These are phyloP conservation scores for Berkeleyomyces rouxiae DNA, from an alignment of 2,329 filamentous ascomycete species.

Conservation along the genomic window DNA sequence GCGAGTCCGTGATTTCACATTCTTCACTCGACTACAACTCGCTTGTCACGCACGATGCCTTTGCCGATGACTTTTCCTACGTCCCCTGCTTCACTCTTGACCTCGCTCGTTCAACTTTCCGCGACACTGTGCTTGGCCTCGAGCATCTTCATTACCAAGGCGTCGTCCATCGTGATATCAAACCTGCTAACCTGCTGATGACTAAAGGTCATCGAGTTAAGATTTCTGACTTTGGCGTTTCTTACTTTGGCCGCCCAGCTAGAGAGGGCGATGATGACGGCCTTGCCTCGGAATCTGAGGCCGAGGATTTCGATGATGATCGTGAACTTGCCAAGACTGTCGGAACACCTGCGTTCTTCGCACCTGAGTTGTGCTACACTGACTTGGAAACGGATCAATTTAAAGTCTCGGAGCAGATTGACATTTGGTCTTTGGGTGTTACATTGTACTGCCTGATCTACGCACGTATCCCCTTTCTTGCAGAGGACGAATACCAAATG, in stretches of 20 bases:
- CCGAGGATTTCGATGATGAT: slow-evolving; percentile 76
- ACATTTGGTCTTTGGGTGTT: slow-evolving; percentile 92
- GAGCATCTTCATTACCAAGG: slow-evolving; percentile 86
- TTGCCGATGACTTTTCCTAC: slow-evolving; percentile 78
- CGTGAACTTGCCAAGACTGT: slow-evolving; percentile 96
- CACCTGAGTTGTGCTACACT: slow-evolving; percentile 86
- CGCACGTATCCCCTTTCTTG: slow-evolving; percentile 82
- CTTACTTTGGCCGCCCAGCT: slow-evolving; percentile 81
- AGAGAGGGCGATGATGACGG: slow-evolving; percentile 68
- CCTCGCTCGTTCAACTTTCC: slow-evolving; percentile 68
- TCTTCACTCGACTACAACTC: slow-evolving; percentile 44
- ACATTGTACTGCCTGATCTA: slow-evolving; percentile 93
- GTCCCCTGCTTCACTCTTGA: slow-evolving; percentile 84
- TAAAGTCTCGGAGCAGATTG: slow-evolving; percentile 81
- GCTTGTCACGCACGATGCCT: slow-evolving; percentile 40
- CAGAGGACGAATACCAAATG: slow-evolving; percentile 80
- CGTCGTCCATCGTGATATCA: slow-evolving; percentile 72
- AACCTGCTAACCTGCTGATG: slow-evolving; percentile 79
- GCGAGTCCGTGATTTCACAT: slow-evolving; percentile 57
- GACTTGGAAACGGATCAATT: slow-evolving; percentile 53
- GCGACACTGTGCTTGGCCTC: slow-evolving; percentile 80
- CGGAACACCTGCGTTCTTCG: slow-evolving; percentile 93
- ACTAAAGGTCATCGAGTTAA: slow-evolving; percentile 76
- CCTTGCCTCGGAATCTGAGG: slow-evolving; percentile 61
- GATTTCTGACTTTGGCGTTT: slow-evolving; percentile 97